These are phyloP conservation scores for Ophiostoma sp. DNA, from an alignment of 2,329 filamentous ascomycete species.

Conservation along the genomic window DNA sequence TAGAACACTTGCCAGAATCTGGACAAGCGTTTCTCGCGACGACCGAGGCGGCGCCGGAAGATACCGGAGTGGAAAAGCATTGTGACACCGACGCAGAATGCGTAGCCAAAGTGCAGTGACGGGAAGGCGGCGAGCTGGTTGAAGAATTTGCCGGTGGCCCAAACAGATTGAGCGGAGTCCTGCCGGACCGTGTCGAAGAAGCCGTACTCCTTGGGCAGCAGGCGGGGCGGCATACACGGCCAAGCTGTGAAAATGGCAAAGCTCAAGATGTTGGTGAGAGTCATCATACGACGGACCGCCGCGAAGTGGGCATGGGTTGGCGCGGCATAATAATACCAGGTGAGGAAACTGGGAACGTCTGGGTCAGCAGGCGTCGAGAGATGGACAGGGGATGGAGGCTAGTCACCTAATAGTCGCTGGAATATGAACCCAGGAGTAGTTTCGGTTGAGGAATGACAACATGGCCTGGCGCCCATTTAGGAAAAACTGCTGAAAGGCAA, in stretches of 20 bases:
- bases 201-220: slow-evolving; percentile 9
- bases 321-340: slow-evolving; percentile 13
- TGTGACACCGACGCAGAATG: slow-evolving; percentile 11
- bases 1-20: neutral
- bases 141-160: slow-evolving; percentile 12
- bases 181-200: slow-evolving; percentile 12
- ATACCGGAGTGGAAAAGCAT: slow-evolving; percentile 13
- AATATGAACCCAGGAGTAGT: slow-evolving; percentile 12
- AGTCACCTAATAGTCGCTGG: slow-evolving; percentile 7
- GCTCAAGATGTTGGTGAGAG: slow-evolving; percentile 9
- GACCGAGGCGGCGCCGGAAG: slow-evolving; percentile 9
- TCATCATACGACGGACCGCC: slow-evolving; percentile 11
- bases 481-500: slow-evolving; percentile 8
- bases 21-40: slow-evolving; percentile 7
- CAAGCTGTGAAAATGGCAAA: slow-evolving; percentile 8
- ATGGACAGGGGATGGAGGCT: no score
- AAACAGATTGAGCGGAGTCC: slow-evolving; percentile 6
- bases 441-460: slow-evolving; percentile 12
- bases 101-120: slow-evolving; percentile 10
- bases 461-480: slow-evolving; percentile 7
- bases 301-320: slow-evolving; percentile 12
- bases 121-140: slow-evolving; percentile 12
- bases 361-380: no score
- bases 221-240: slow-evolving; percentile 11
- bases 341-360: neutral